Base-by-base conservation (phyloP, 192 early-diverging fungal genomes). In the Umbelopsis isabellina region DNA sequence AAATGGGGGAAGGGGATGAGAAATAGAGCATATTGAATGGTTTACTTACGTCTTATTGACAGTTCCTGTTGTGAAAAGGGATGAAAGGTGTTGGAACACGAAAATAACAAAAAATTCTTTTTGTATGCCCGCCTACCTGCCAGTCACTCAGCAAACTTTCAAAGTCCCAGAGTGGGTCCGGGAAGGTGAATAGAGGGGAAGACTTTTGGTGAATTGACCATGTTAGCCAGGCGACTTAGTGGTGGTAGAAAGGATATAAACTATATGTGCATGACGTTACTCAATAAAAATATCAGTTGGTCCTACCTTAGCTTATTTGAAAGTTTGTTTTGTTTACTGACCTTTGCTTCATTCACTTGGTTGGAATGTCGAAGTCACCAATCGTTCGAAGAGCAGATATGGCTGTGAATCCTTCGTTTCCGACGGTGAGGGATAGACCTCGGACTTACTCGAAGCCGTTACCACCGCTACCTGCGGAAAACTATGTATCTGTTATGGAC, bases 401-500 rank as follows among this genome's bases (percentile, higher is more conserved):
- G 30, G 33, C 33, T 2, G 18, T 61, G 3, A 61, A 61, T 18
- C 55, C 55, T 8, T 61, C 55, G 13, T 61, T 61, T 35, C 55
- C 55, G 2, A 35, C 55, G 2, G 30, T 61, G 33, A 22, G 55
- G 25, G 55, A 61, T 3, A 11, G 55, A 61, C 55, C 55, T 33
- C 55, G 55, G 11, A 61, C 55, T 5, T 61, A 35, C 25, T 61
- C 55, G 11, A 61, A 61, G 15, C 55, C 55, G 11, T 61, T 61
- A 35, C 55, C 55, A 61, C 55, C 55, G 1, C 37, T 61, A 35
- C 55, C 55, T 16, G 55, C 55, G 16, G 25, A 22, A 18, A 11
- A 61, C 55, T 61, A 35, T 61, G 55, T 61, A 13, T 61, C 55
- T 13, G 55, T 61, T 2, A 30, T 61, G 23, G 55, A 61, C 18